Percentiles rank a stretch among this genome's conserved stretches.
Conservation (phyloP, 1,139 yeast species). For the Candida dubliniensis region DNA sequence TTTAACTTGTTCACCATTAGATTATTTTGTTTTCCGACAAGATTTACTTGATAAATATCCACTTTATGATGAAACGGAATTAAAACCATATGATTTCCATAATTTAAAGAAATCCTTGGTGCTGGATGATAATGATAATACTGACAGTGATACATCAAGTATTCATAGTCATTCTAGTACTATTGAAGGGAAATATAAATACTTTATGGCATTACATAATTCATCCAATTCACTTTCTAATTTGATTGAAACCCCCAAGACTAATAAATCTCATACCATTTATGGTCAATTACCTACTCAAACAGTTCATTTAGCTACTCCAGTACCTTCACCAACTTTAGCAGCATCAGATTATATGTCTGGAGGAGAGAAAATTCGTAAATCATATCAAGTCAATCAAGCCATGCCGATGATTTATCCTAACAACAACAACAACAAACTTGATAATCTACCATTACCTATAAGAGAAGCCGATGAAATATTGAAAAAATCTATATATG, state of each 20-base stretch:
- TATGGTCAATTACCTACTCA: constrained; percentile 62
- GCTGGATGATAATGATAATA: constrained; percentile 8
- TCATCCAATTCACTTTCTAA: constrained; percentile 56
- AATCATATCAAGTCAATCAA: constrained; percentile 77
- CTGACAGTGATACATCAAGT: constrained; percentile 1
- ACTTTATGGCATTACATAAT: constrained; percentile 42
- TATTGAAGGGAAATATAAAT: constrained; percentile 26
- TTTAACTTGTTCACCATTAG: constrained; percentile 69
- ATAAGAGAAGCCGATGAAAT: constrained; percentile 72
- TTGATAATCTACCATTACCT: constrained; percentile 60
- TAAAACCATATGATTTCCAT: constrained; percentile 19
- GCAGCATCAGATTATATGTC: constrained; percentile 58
- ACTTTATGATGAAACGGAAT: constrained; percentile 36
- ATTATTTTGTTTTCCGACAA: constrained; percentile 75
- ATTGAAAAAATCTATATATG: constrained; percentile 59
- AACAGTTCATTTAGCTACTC: constrained; percentile 78
- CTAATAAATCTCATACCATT: constrained; percentile 53
- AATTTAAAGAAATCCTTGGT: constrained; percentile 18
- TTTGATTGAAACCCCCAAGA: constrained; percentile 59
- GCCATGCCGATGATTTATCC: constrained; percentile 82
- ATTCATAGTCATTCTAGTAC: constrained; percentile 9
- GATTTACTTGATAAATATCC: constrained; percentile 79
- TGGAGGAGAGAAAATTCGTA: constrained; percentile 66
- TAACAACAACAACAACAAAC: constrained; percentile 16
- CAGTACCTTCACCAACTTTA: constrained; percentile 81